These are phyloP conservation scores for Phytopythium oedochilum DNA, from an alignment of 352 stramenopile genomes.

Conservation along the genomic window DNA sequence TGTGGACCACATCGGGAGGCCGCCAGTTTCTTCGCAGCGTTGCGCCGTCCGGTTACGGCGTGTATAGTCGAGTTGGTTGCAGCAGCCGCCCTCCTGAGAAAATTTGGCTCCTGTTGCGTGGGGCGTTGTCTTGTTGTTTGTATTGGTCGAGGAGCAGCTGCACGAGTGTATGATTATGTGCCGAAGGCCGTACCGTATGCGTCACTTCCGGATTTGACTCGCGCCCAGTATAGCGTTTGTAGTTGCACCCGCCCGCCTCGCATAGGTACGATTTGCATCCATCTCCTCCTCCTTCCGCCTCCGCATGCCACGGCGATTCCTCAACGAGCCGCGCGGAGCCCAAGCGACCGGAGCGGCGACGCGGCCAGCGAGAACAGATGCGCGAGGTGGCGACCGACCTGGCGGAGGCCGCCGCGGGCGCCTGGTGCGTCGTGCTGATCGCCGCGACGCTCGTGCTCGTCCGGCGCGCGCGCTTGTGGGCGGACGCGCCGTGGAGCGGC, in stretches of 20 bases:
- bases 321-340: conserved; percentile 1
- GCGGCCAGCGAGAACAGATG: background rate
- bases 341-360: background rate
- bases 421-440: conserved; percentile 23
- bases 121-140: no score
- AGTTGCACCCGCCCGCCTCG: background rate
- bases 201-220: background rate
- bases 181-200: no score
- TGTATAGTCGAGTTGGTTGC: no score
- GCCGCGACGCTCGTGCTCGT: conserved; percentile 13
- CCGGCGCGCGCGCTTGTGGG: conserved; percentile 4
- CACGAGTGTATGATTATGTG: background rate
- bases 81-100: no score
- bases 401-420: conserved; percentile 7
- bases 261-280: background rate
- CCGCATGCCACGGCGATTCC: background rate
- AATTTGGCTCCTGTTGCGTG: no score
- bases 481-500: background rate
- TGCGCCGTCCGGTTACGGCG: no score
- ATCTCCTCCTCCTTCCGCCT: background rate
- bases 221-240: background rate
- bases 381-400: conserved; percentile 1
- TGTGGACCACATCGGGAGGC: no score
- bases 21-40: no score
- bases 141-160: background rate